Evolutionary conservation across 805 yeast genomes (phyloP), one percentile per base, ranked within the genome.

Genomic region (Nakazawaea ambrosiae): DNA sequence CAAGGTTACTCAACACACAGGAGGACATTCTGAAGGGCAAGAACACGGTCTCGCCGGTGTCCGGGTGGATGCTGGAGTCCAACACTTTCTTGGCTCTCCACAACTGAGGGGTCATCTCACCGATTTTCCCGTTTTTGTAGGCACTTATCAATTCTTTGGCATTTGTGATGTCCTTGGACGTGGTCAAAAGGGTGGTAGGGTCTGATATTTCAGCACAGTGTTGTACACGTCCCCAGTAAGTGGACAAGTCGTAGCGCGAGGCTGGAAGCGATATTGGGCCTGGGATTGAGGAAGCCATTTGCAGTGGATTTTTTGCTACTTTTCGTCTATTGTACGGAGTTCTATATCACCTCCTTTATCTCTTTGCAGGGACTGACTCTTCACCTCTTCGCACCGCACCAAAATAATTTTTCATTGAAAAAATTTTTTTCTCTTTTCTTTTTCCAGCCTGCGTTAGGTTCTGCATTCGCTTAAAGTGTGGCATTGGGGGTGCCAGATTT

Each of bases 11-110:
- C 37, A 92, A 65, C 14, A 92, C 99, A 64, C 92, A 87, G 23
- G 90, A 81, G 18, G 96, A 87, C 99, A 92, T 92, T 61, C 99
- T 75, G 63, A 92, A 92, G 3, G 99, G 99, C 38, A 92, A 66
- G 20, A 85, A 55, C 10, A 92, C 96, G 1, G 95, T 83, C 50
- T 87, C 92, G 1, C 97, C 96, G 5, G 94, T 90, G 56, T 92
- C 98, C 35, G 98, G 98, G 59, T 92, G 98, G 29, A 88, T 75
- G 1, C 96, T 81, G 2, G 96, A 87, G 60, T 92, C 97, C 49
- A 92, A 68, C 23, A 85, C 68, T 56, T 76, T 76, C 62, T 90
- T 90, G 8, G 95, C 92, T 30, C 71, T 65, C 98, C 98, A 92
- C 41, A 90, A 68, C 38, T 79, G 83, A 1, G 92, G 86, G 2